Evolutionary conservation across 108 stramenopile genomes (phyloP), one percentile per base, ranked within the genome.

Genomic region (Cyclostephanos tholiformis): DNA sequence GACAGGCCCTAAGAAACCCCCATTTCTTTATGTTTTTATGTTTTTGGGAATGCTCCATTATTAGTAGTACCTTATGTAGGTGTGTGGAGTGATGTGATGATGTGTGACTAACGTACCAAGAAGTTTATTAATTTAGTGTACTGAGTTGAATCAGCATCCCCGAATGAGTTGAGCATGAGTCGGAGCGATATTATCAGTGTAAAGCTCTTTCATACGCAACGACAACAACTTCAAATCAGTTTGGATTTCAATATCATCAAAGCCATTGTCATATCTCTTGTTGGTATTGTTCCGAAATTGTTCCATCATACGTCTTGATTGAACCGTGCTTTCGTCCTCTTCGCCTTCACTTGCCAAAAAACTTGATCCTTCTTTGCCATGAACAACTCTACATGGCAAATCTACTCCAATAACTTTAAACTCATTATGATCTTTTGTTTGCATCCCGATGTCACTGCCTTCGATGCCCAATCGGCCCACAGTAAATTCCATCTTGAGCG

Each of bases 331-430:
- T 48, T 65, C 41, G 13, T 64, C 63, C 29, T 62, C 57, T 38
- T 66, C 26, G 14, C 58, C 29, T 2, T 19, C 65, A 14, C 49
- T 68, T 13, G 69, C 69, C 30, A 43, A 25, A 43, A 49, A 39
- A 35, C 64, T 74, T 35, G 30, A 36, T 49, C 39, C 69, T 41
- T 41, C 70, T 63, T 52, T 49, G 41, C 51, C 38, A 32, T 80
- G 74, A 49, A 76, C 79, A 49, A 80, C 68, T 59, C 76, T 63
- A 50, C 74, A 70, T 7, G 79, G 79, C 23, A 80, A n/a, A 39
- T 80, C 74, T 63, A 80, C 43, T 71, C 66, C 48, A 59, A 79
- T 79, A 2, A 72, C 66, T 39, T 59, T 56, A 20, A 71, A 61
- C 50, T 70, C 70, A 14, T 20, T n/a, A 36, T 32, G 26, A 30